Evolutionary conservation across 768 basidiomycete species (phyloP), one percentile per base, ranked within the genome.

Genomic region (Coprinellus aureogranulatus): DNA sequence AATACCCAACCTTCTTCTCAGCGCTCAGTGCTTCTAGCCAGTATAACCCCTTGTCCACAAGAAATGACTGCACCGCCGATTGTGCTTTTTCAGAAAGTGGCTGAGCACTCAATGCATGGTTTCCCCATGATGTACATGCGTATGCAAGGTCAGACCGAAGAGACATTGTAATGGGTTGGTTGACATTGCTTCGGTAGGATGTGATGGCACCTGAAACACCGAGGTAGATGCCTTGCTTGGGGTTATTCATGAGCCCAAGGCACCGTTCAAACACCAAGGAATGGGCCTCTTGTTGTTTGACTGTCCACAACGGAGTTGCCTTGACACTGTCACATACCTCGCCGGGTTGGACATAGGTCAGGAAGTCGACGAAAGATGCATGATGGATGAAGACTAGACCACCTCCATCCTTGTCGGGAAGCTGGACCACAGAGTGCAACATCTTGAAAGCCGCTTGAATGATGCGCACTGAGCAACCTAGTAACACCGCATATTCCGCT

Each of bases 21-120:
- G 72, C 55, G 53, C 67, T 68, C 49, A 74, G 50, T 2, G 65
- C 69, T 51, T 74, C 72, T 25, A 74, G 31, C 72, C 72, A 72
- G 45, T 59, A 69, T 14, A 72, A 57, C 9, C 70, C 40, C 25
- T 58, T 42, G 12, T 12, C 26, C 28, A 2, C 39, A 39, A 54
- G 18, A 22, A 54, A 42, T 44, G 20, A 18, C 23, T 20, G 2
- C 10, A 53, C 14, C 31, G 9, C 8, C 12, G 14, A 3, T 20
- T 41, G 51, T 2, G 12, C 6, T 2, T n/a, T 16, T 12, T 28
- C 11, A 6, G 34, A 34, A 6, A 34, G 8, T 3, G 41, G 23
- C 4, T 18, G 18, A 9, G 25, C 41, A 22, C 23, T 25, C 23
- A 54, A 23, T 18, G 44, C 41, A 28, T 54, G 53, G 25, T 54